Evolutionary conservation across 192 early-diverging fungal species (phyloP).

Genomic region (Coemansia umbellata): DNA sequence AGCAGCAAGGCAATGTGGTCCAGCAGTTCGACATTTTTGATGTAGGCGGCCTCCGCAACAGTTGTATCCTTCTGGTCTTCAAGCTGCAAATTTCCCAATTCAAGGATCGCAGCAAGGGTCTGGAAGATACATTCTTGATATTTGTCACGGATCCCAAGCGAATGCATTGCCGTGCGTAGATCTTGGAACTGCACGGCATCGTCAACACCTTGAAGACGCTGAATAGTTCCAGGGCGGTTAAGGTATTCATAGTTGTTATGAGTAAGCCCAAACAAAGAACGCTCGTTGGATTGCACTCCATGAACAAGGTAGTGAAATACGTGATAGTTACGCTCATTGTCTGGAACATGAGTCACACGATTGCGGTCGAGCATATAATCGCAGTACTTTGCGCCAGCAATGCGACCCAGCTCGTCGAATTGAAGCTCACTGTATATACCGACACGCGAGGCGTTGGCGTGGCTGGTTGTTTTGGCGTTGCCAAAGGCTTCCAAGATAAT

Average conservation of each 20-base stretch:
- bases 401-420: conserved; percentile 86
- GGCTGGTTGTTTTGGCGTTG: conserved; percentile 71
- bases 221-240: conserved; percentile 41
- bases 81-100: conserved; percentile 84
- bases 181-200: conserved; percentile 62
- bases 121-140: conserved; percentile 84
- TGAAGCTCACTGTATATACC: conserved; percentile 86
- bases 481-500: conserved; percentile 85
- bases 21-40: conserved; percentile 76
- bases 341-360: conserved; percentile 64
- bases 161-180: conserved; percentile 78
- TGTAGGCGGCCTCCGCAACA: conserved; percentile 69
- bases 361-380: conserved; percentile 86
- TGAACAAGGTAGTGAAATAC: conserved; percentile 93
- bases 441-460: conserved; percentile 79
- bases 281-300: conserved; percentile 77
- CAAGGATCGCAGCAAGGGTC: conserved; percentile 79
- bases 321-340: conserved; percentile 84
- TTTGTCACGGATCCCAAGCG: conserved; percentile 79
- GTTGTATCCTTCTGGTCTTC: conserved; percentile 64
- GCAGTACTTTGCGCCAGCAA: conserved; percentile 82
- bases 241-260: conserved; percentile 55
- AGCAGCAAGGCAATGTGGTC: conserved; percentile 82
- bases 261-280: conserved; percentile 65
- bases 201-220: conserved; percentile 56